Conservation (phyloP, 805 yeast species). For the Wickerhamiella cacticola region DNA sequence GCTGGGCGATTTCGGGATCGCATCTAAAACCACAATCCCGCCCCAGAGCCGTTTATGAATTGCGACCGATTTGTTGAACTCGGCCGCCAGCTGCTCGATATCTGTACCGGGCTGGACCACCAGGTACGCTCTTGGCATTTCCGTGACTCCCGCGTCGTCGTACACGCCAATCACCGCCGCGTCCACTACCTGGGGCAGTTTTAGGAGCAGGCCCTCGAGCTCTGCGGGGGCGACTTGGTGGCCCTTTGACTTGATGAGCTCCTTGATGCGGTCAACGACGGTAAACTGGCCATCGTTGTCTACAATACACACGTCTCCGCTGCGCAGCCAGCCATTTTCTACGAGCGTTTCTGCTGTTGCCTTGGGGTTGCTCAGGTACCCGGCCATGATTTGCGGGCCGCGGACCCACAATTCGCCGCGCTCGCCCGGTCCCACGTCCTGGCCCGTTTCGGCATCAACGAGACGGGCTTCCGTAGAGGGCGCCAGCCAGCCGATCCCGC, state of each 20-base stretch:
- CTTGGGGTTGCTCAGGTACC: slow-evolving; percentile 37
- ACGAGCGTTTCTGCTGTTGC: slow-evolving; percentile 38
- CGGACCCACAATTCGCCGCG: slow-evolving; percentile 44
- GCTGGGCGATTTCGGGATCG: slow-evolving; percentile 83
- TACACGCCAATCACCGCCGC: slow-evolving; percentile 71
- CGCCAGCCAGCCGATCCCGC: slow-evolving; percentile 31
- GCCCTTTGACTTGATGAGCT: slow-evolving; percentile 53
- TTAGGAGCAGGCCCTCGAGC: slow-evolving; percentile 70
- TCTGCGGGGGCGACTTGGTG: slow-evolving; percentile 93
- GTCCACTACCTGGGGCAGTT: slow-evolving; percentile 67
- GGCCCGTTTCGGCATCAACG: slow-evolving; percentile 21
- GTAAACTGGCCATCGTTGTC: slow-evolving; percentile 30
- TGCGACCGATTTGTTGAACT: slow-evolving; percentile 27
- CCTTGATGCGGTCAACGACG: slow-evolving; percentile 49
- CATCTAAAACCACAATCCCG: slow-evolving; percentile 54
- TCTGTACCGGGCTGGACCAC: slow-evolving; percentile 21
- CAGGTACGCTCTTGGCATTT: slow-evolving; percentile 27
- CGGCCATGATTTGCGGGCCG: slow-evolving; percentile 41
- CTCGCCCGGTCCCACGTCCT: slow-evolving; percentile 35
- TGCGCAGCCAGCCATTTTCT: slow-evolving; percentile 41
- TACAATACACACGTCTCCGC: slow-evolving; percentile 42
- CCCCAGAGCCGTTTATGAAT: slow-evolving; percentile 29
- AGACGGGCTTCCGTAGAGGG: slow-evolving; percentile 40
- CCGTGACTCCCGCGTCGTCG: slow-evolving; percentile 69
- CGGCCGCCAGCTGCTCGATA: slow-evolving; percentile 21